Conservation (phyloP, 176 grass and related monocot species). For the Cenchrus fungigraminus region DNA sequence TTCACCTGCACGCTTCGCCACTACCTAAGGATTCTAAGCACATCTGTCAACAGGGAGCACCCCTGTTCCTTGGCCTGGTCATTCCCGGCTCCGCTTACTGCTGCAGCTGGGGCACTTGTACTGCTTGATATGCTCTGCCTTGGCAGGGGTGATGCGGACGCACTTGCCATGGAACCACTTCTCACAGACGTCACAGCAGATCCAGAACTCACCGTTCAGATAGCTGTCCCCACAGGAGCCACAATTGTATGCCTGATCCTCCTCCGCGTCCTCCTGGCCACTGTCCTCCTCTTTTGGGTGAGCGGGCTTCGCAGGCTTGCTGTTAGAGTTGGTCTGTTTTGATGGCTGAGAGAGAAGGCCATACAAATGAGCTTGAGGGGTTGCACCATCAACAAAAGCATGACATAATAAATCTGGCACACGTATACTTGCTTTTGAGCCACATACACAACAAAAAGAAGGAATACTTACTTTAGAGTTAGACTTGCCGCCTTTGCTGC, state of each 20-base stretch:
- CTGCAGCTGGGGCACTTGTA: conserved; percentile 83
- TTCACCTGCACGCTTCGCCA: conserved; percentile 15
- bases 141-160: conserved; percentile 78
- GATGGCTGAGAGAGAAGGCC: conserved; percentile 37
- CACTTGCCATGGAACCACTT: conserved; percentile 95
- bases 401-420: not conserved
- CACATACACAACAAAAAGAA: not conserved
- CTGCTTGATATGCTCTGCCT: conserved; percentile 87
- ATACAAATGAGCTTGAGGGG: not conserved
- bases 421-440: conserved; percentile 39
- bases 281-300: conserved; percentile 61
- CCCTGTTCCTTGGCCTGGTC: not conserved
- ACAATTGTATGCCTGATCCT: conserved; percentile 65
- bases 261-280: conserved; percentile 45
- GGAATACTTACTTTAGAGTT: conserved; percentile 52
- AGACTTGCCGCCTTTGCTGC: conserved; percentile 68
- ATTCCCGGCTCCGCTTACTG: conserved; percentile 77
- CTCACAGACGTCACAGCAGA: conserved; percentile 81
- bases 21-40: conserved; percentile 47
- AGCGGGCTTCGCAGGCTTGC: conserved; percentile 48
- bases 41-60: conserved; percentile 20
- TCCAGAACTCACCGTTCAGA: conserved; percentile 73
- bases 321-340: conserved; percentile 46
- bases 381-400: not conserved
- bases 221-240: conserved; percentile 74